phyloP scores from a whole-genome alignment of 1,284 basidiomycete genomes.

The Austroboletus novae-zelandiae region DNA sequence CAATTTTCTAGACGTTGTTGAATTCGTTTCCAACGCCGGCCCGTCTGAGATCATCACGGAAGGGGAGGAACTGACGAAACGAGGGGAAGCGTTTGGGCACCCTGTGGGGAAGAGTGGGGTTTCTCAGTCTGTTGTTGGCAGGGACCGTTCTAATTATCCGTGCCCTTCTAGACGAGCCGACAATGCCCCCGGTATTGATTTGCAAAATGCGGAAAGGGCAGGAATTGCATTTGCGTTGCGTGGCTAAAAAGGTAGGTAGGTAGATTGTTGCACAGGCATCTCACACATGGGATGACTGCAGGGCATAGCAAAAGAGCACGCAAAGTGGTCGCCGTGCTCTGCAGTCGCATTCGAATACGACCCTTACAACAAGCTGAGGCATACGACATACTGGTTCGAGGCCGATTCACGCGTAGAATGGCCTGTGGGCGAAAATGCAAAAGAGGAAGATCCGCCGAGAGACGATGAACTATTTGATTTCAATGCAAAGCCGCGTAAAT shows the following conservation, averaged over 20 bases:
- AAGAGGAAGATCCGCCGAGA: slow-evolving; percentile 77
- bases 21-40: slow-evolving; percentile 39
- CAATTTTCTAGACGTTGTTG: slow-evolving; percentile 65
- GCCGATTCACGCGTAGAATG: slow-evolving; percentile 75
- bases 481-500: slow-evolving; percentile 81
- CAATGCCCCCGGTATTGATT: slow-evolving; percentile 73
- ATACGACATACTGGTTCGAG: slow-evolving; percentile 97
- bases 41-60: slow-evolving; percentile 37
- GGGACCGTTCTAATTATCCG: neutral
- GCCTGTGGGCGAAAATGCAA: slow-evolving; percentile 79
- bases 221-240: slow-evolving; percentile 83
- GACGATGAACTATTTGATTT: slow-evolving; percentile 86
- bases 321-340: slow-evolving; percentile 98
- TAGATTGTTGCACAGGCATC: slow-evolving; percentile 3
- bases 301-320: slow-evolving; percentile 98
- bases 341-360: slow-evolving; percentile 98
- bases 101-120: slow-evolving; percentile 81
- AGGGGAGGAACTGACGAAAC: slow-evolving; percentile 71
- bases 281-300: slow-evolving; percentile 31
- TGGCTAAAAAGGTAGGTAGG: slow-evolving; percentile 81
- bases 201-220: slow-evolving; percentile 95
- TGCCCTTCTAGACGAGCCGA: slow-evolving; percentile 51
- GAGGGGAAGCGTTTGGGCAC: slow-evolving; percentile 76
- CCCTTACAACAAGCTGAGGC: slow-evolving; percentile 94
- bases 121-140: neutral